Base-by-base conservation (phyloP, 306 rosid species). In the Quercus glauca region DNA sequence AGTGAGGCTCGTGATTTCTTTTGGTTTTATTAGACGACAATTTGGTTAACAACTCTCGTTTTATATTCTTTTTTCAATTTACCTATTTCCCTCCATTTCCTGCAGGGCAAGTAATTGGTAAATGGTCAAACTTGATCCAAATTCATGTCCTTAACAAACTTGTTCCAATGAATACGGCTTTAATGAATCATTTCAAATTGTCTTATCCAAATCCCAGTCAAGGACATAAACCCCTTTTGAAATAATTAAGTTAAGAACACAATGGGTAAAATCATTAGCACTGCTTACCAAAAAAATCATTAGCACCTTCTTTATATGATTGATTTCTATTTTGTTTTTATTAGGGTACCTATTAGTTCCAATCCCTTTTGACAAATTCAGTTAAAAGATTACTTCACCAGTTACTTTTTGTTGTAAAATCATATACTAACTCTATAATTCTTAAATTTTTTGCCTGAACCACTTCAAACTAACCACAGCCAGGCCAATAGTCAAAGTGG, bases 401-500 rank as follows among this genome's bases (percentile, higher is more conserved):
- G 28, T 58, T 69, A 75, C 58, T 63, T 73, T 63, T 74, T 43
- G 56, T 56, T 45, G 68, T 78, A 61, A 69, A 51, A 35, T 67
- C 69, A 43, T 15, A 15, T 14, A 73, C 75, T 67, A 20, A 14
- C 25, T 65, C 55, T 35, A 8, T 8, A 15, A 20, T 18, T 61
- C 3, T 19, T 5, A 23, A 25, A 20, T 25, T 41, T 56, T 25
- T 41, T 56, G 56, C 9, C 37, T 31, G 29, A 49, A 53, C 57
- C 45, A 28, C 41, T 55, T 57, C 53, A 68, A 60, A 31, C 49
- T 37, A 29, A 75, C 65, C 76, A 51, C 53, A 73, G 76, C 76
- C 75, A 84, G 76, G 78, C 88, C 78, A 49, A 71, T 76, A 69
- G 81, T 85, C 86, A 85, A 82, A 85, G 80, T 85, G 81, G 86